Conservation (phyloP, 257 asterid genomes). For the Sherardia arvensis region DNA sequence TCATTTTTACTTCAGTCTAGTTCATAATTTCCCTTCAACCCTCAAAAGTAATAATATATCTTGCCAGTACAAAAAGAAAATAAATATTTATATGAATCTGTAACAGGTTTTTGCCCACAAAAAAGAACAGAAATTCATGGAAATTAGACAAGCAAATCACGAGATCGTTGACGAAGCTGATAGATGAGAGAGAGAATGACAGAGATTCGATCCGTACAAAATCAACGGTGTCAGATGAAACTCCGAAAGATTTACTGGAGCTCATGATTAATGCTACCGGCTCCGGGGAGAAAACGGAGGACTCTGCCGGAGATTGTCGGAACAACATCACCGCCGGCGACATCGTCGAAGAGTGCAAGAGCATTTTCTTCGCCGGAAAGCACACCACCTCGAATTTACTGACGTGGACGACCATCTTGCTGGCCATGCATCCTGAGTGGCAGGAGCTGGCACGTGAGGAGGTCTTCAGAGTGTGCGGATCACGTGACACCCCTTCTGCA, state of each 20-base stretch:
- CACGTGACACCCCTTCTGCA: conserved; percentile 69
- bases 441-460: conserved; percentile 99
- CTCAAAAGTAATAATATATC: no score
- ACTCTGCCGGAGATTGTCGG: neutral
- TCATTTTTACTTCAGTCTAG: no score
- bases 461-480: conserved; percentile 68
- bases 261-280: conserved; percentile 59
- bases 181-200: conserved; percentile 32
- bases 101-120: conserved; percentile 67
- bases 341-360: conserved; percentile 90
- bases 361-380: conserved; percentile 82
- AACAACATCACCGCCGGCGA: conserved; percentile 38
- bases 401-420: conserved; percentile 79
- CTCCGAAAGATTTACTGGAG: conserved; percentile 70
- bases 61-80: no score
- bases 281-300: conserved; percentile 10
- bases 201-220: neutral
- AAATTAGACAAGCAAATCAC: conserved; percentile 70
- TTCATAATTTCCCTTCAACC: no score
- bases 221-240: conserved; percentile 37
- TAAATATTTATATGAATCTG: no score
- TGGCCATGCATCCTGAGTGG: conserved; percentile 95
- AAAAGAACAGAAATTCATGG: conserved; percentile 73
- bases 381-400: conserved; percentile 79
- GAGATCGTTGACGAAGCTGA: conserved; percentile 53